Evolutionary conservation across 257 asterid genomes (phyloP).

Genomic region (Lycium ferocissimum): DNA sequence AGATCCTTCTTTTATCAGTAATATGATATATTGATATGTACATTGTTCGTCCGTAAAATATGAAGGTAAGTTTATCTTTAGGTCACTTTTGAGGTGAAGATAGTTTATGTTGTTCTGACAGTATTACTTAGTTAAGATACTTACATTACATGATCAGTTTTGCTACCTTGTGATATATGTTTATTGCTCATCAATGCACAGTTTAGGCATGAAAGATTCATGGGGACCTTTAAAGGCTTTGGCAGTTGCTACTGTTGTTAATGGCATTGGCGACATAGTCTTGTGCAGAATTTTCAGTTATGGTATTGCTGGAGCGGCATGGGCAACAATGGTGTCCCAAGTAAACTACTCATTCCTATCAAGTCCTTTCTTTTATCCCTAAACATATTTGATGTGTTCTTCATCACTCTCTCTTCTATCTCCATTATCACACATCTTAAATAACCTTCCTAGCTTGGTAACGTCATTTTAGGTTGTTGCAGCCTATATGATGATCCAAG

Average conservation of each 20-base stretch:
- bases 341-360: slow-evolving; percentile 43
- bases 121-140: not conserved
- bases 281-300: slow-evolving; percentile 76
- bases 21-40: not conserved
- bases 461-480: slow-evolving; percentile 75
- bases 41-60: not conserved
- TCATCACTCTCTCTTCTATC: slow-evolving; percentile 5
- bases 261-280: slow-evolving; percentile 87
- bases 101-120: not conserved
- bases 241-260: slow-evolving; percentile 78
- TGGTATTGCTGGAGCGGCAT: slow-evolving; percentile 99
- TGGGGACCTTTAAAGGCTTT: slow-evolving; percentile 98
- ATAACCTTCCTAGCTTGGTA: slow-evolving; percentile 22
- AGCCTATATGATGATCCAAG: slow-evolving; percentile 82
- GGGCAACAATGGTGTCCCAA: slow-evolving; percentile 99
- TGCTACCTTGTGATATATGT: not conserved
- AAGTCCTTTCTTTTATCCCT: not conserved
- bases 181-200: slow-evolving; percentile 42
- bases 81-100: not conserved
- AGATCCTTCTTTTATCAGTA: not conserved
- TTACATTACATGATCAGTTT: not conserved
- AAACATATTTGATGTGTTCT: slow-evolving; percentile 4
- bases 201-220: slow-evolving; percentile 98
- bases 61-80: not conserved
- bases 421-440: slow-evolving; percentile 17